Percentiles rank a stretch among this genome's conserved stretches.
phyloP scores from a whole-genome alignment of 345 rosid genomes.

The Ceriops tagal region DNA sequence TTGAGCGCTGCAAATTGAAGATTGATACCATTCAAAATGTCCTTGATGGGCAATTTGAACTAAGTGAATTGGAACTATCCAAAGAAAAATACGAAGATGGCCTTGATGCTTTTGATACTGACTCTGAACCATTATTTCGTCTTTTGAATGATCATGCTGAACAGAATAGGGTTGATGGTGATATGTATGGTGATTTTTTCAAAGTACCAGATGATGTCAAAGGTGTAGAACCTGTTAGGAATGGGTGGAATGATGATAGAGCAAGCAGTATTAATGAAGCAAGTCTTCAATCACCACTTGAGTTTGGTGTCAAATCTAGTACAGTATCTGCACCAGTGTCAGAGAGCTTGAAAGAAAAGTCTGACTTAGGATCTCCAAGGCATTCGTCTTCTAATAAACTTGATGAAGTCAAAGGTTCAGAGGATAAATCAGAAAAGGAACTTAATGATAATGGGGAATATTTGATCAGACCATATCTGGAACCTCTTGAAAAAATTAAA shows the following conservation, averaged over 20 bases:
- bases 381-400: conserved; percentile 61
- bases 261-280: conserved; percentile 86
- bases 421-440: conserved; percentile 82
- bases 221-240: conserved; percentile 54
- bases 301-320: conserved; percentile 84
- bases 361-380: conserved; percentile 76
- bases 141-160: conserved; percentile 41
- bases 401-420: conserved; percentile 54
- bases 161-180: conserved; percentile 39
- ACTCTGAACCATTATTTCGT: conserved; percentile 60
- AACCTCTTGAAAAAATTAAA: conserved; percentile 87
- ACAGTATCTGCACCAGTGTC: conserved; percentile 63
- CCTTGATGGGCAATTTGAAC: conserved; percentile 69
- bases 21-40: conserved; percentile 79
- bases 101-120: conserved; percentile 61
- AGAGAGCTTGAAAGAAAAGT: conserved; percentile 64
- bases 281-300: conserved; percentile 96
- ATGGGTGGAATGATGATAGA: conserved; percentile 86
- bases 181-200: conserved; percentile 56
- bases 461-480: conserved; percentile 93
- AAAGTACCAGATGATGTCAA: conserved; percentile 50
- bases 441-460: conserved; percentile 93
- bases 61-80: conserved; percentile 58
- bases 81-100: conserved; percentile 54
- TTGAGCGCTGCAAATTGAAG: conserved; percentile 77